A percentile compares a stretch with the other conserved stretches of the same genome.
Evolutionary conservation across 257 asterid species (phyloP).

Genomic region (Prunella vulgaris): DNA sequence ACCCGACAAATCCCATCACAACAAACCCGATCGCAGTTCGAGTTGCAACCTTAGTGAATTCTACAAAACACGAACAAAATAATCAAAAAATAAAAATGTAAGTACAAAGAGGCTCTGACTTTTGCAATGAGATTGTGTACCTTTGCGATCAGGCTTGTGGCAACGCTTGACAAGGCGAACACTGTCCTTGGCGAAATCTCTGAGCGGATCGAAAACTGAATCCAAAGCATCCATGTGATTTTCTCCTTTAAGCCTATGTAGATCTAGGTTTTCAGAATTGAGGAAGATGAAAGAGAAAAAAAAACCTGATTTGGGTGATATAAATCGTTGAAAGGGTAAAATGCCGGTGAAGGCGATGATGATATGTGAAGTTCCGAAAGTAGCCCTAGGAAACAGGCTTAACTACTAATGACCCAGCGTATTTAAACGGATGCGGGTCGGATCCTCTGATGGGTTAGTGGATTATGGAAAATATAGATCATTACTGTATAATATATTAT

Average conservation of each 20-base stretch:
- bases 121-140: conserved; percentile 17
- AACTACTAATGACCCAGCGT: no score
- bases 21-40: conserved; percentile 61
- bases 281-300: no score
- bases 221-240: conserved; percentile 50
- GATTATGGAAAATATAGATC: no score
- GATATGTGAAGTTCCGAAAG: no score
- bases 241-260: not conserved
- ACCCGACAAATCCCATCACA: conserved; percentile 59
- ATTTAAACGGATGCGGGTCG: no score
- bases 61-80: conserved; percentile 23
- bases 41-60: conserved; percentile 55
- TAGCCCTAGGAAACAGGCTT: no score
- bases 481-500: no score
- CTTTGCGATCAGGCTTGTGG: conserved; percentile 70
- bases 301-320: no score
- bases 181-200: conserved; percentile 57
- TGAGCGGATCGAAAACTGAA: conserved; percentile 53
- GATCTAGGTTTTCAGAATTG: no score
- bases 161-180: conserved; percentile 59
- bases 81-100: not conserved
- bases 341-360: no score
- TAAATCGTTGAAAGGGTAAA: no score
- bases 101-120: not conserved
- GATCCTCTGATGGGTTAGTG: no score